Evolutionary conservation across 352 stramenopile genomes (phyloP), one percentile per base, ranked within the genome.

Genomic region (Phytophthora pistaciae): DNA sequence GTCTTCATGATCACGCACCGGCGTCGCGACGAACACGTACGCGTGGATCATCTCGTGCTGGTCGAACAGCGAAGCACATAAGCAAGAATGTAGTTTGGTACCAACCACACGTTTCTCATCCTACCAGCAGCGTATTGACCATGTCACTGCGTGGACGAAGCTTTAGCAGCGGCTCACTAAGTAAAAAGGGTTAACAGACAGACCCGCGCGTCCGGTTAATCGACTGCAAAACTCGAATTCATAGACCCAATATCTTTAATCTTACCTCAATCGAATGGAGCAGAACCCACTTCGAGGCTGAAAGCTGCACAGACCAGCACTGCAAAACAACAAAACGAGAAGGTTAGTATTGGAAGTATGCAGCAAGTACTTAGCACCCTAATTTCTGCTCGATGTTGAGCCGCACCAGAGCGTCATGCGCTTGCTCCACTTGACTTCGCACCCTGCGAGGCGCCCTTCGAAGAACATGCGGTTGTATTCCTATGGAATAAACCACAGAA

Each of bases 1-100:
- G 71, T 96, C 90, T 55, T 96, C 88, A 36, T 92, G 90, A 68
- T 97, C 91, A 11, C 86, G 82, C 56, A 94, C 79, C 21, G 82
- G 77, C 21, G 83, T 93, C 42, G 77, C 91, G 25, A 96, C 83
- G 50, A 97, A 97, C 49, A 97, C 76, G 68, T 84, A 97, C 18
- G 91, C 91, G 72, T 97, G 91, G 60, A 97, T 96, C 90, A 97
- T 97, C 65, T 97, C 91, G 63, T 97, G 91, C 87, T 96, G 64
- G 21, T 20, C 20, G 29, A 67, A n/a, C 54, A 59, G 29, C 27
- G 23, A 33, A 42, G 20, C 18, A 18, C 20, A 18, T 44, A 11
- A 44, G 36, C 36, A 44, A 16, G 36, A 44, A 44, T 18, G 0
- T 44, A 44, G n/a, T n/a, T n/a, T n/a, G n/a, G n/a, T n/a, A n/a